Evolutionary conservation across 108 stramenopile genomes (phyloP).

Genomic region (Heterococcus sp.): DNA sequence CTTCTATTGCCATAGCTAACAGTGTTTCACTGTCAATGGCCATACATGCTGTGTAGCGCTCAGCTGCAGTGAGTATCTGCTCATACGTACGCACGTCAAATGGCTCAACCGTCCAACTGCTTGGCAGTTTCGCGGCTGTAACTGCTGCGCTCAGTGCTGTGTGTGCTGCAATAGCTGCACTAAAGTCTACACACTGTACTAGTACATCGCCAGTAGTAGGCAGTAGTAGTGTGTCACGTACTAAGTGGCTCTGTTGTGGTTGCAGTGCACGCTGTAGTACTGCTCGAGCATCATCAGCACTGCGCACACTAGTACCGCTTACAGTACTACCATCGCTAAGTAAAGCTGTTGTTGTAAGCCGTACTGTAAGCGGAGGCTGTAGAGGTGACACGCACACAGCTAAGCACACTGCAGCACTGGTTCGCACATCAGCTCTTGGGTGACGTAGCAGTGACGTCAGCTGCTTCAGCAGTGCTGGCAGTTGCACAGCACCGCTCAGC

Average conservation of each 20-base stretch:
- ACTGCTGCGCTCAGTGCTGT: neutral
- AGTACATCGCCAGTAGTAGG: no score
- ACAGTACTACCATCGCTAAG: no score
- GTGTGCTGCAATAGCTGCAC: neutral
- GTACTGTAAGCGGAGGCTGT: neutral
- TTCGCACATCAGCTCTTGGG: constrained; percentile 12
- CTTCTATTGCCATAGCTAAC: neutral
- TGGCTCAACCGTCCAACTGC: constrained; percentile 6
- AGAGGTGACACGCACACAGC: constrained; percentile 11
- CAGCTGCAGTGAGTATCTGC: neutral
- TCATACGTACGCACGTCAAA: constrained; percentile 3
- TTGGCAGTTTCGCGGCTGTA: constrained; percentile 1
- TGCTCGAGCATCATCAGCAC: neutral
- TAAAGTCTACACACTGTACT: neutral
- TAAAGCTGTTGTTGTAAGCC: no score
- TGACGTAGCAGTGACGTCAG: constrained; percentile 9
- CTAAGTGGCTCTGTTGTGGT: no score
- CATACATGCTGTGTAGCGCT: neutral
- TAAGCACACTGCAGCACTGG: constrained; percentile 19
- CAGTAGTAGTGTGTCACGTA: no score
- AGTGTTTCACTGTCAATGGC: neutral
- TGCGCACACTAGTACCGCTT: neutral
- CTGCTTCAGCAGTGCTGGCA: neutral
- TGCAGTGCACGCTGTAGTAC: no score
- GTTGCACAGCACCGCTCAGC: neutral